Evolutionary conservation across 148 eudicot genomes (phyloP).

Genomic region (Bassia scoparia): DNA sequence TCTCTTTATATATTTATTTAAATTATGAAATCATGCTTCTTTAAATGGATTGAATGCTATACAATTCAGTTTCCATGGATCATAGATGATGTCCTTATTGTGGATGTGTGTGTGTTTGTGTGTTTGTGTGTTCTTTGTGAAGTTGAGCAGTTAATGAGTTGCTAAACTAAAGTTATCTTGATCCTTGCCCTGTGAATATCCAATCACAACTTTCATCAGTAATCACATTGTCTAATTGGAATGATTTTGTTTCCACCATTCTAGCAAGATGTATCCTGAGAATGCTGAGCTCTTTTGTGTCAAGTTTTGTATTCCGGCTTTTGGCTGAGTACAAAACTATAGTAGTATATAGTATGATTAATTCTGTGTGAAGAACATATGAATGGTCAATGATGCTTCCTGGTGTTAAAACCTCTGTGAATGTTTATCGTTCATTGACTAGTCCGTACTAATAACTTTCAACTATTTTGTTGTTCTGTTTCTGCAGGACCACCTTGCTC

Average conservation of each 20-base stretch:
- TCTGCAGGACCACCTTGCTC: slow-evolving; percentile 84
- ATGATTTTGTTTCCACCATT: background rate
- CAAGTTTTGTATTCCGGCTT: background rate
- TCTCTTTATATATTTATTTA: background rate
- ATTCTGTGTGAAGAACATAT: background rate
- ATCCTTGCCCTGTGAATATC: background rate
- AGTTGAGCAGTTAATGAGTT: slow-evolving; percentile 11
- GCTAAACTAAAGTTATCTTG: background rate
- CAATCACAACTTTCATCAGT: background rate
- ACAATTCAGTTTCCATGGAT: slow-evolving; percentile 10
- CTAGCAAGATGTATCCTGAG: background rate
- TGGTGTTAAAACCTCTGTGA: background rate
- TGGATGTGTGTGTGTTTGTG: background rate
- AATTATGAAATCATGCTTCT: background rate
- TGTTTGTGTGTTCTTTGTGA: background rate
- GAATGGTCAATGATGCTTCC: slow-evolving; percentile 3
- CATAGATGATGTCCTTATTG: background rate
- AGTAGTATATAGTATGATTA: background rate
- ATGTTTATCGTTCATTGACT: background rate
- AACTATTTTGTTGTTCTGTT: slow-evolving; percentile 19
- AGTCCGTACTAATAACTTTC: background rate
- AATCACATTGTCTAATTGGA: background rate
- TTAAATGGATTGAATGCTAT: background rate
- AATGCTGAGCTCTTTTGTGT: slow-evolving; percentile 4
- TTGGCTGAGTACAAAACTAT: background rate